These are phyloP conservation scores for Fusarium papillatum DNA, from an alignment of 2,329 filamentous ascomycete species.

Conservation along the genomic window DNA sequence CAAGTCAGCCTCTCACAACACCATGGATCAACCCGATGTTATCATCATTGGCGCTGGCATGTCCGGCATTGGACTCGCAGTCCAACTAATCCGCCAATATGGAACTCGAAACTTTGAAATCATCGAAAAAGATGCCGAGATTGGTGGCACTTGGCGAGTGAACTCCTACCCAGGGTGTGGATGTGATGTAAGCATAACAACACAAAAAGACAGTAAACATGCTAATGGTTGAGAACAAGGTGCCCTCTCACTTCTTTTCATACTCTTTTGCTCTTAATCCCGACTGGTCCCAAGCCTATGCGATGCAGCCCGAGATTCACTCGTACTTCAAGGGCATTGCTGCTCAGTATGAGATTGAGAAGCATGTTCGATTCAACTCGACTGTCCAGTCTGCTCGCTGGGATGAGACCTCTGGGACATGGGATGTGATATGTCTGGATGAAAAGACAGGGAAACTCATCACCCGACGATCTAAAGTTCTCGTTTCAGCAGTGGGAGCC, in stretches of 20 bases:
- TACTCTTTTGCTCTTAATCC: slow-evolving; percentile 46
- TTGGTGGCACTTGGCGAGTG: slow-evolving; percentile 44
- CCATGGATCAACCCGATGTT: slow-evolving; percentile 29
- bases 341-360: slow-evolving; percentile 31
- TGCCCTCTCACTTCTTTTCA: slow-evolving; percentile 45
- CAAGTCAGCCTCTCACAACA: accelerated
- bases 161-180: slow-evolving; percentile 46
- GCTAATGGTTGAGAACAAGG: slow-evolving; percentile 19
- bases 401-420: slow-evolving; percentile 34
- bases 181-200: slow-evolving; percentile 34
- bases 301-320: slow-evolving; percentile 44
- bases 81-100: slow-evolving; percentile 37
- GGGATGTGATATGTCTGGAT: slow-evolving; percentile 35
- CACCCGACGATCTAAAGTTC: slow-evolving; percentile 22
- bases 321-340: slow-evolving; percentile 39
- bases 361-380: slow-evolving; percentile 33
- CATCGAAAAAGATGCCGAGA: slow-evolving; percentile 36
- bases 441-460: slow-evolving; percentile 1
- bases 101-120: slow-evolving; percentile 39
- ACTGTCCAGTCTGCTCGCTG: slow-evolving; percentile 40
- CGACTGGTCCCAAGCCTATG: slow-evolving; percentile 43
- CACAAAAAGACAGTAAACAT: accelerated
- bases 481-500: slow-evolving; percentile 44
- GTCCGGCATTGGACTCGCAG: slow-evolving; percentile 42
- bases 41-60: slow-evolving; percentile 47